A percentile compares a stretch with the other conserved stretches of the same genome.
Conservation (phyloP, 2,329 filamentous ascomycete genomes). For the Hymenoscyphus linearis region DNA sequence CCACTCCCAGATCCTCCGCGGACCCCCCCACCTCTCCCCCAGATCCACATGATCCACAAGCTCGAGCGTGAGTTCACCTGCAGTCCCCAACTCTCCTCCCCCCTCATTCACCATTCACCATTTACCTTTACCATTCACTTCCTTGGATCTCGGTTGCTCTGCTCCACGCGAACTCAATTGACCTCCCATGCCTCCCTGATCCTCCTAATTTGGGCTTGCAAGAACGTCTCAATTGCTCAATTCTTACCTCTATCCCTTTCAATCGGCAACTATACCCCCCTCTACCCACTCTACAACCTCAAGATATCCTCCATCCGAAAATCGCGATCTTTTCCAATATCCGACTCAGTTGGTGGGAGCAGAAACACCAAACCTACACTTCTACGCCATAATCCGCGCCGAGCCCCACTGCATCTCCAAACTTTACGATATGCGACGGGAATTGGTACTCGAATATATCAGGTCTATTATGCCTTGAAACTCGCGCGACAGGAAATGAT, state of each 20-base stretch:
- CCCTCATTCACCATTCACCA: too few relatives aligned
- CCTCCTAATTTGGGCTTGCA: too few relatives aligned
- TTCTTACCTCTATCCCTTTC: too few relatives aligned
- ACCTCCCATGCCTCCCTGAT: not conserved
- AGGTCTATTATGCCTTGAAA: not conserved
- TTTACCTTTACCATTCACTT: too few relatives aligned
- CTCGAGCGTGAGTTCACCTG: not conserved
- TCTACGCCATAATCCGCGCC: not conserved
- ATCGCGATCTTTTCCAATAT: not conserved
- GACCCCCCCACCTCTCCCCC: not conserved
- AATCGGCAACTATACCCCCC: too few relatives aligned
- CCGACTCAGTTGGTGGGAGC: not conserved
- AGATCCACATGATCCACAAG: not conserved
- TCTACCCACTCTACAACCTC: not conserved
- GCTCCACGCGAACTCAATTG: not conserved
- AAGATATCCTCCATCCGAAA: not conserved
- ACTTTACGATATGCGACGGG: not conserved
- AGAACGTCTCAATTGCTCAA: too few relatives aligned
- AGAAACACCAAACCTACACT: not conserved
- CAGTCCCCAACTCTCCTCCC: not conserved
- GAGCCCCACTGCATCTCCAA: not conserved
- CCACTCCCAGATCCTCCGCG: constrained; percentile 4
- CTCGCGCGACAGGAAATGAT: not conserved
- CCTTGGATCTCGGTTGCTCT: not conserved
- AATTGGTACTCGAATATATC: not conserved